Evolutionary conservation across 164 flowering plant genomes (phyloP), one percentile per base, ranked within the genome.

Genomic region (Nymphaea colorata): DNA sequence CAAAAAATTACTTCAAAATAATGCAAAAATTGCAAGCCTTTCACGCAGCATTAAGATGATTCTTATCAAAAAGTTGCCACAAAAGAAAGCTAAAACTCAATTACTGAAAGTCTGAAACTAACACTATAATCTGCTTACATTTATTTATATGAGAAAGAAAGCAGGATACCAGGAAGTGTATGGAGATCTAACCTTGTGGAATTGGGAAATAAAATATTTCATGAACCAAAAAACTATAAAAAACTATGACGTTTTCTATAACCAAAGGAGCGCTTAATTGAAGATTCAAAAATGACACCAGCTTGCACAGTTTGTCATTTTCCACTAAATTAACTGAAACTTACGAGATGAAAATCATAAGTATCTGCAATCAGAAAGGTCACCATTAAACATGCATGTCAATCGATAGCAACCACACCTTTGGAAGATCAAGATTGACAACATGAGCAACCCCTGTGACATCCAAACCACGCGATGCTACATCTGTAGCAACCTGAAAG

Each of bases 401-500:
- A 51, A 51, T 15, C 4, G 57, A 51, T 51, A 8, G 57, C 57
- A 3, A 41, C 72, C 68, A 61, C 77, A 86, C 90, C 90, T 86
- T 86, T 25, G 90, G 90, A 72, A 86, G 90, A 79, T 86, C 90
- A 14, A 86, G 77, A 69, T 86, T 86, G 66, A 86, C 70, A 65
- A 86, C 90, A 84, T 86, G 87, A 71, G 87, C 79, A 53, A 86
- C 90, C 65, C 90, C 87, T 18, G 84, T 77, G 51, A 86, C 85
- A 77, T 84, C 91, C 76, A 86, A 76, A 59, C 91, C 91, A 70
- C 91, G 91, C 11, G 91, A 85, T 61, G 91, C 91, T 68, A 86
- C 91, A 77, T 86, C 91, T 41, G 91, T 86, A 7, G 91, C 91
- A 62, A 86, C 87, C 82, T 83, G 78, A 66, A 81, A n/a, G 66